Base-by-base conservation (phyloP, 2,329 filamentous ascomycete genomes). In the Lachnellula hyalina region DNA sequence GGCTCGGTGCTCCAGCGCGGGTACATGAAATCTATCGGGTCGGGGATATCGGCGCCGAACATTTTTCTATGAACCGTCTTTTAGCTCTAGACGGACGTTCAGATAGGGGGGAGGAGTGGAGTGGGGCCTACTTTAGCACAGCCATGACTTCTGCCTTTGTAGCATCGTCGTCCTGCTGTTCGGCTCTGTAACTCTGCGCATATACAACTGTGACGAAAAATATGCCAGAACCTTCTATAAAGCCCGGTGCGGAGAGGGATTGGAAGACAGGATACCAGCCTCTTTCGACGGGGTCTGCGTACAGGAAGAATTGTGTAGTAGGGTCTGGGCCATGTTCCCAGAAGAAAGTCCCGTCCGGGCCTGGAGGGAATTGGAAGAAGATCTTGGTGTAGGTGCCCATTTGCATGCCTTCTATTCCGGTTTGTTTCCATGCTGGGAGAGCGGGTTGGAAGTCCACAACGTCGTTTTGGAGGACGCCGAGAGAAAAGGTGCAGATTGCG, bases 301-400 rank as follows among this genome's bases (percentile, higher is more conserved):
- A 62, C 9, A 65, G 61, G 53, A 61, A 64, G 54, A 63, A 82
- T 53, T 82, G 76, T 0, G 75, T 78, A 41, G 76, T 70, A 0
- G 70, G 64, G 61, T 78, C 75, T 45, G 77, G 71, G n/a, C 50
- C 50, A 0, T 70, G 64, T 62, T 77, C 76, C 86, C 85, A 89
- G 69, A 89, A 89, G 0, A 82, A 79, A 52, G 83, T 73, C 56
- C 83, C 28, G 11, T 32, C 74, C 0, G 51, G 36, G 4, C 42
- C 17, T 14, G 41, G 55, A 3, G 61, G 61, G 69, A 88, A 89
- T 58, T 87, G 85, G 56, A 86, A 72, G 70, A 89, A 89, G 57
- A 89, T 81, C 66, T 89, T 89, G 50, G 84, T 89, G 70, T 88
- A 89, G 0, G 84, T 87, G 6, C 81, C 85, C 80, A 89, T 87